Base-by-base conservation (phyloP, 2,329 filamentous ascomycete species). In the Sordariomycetes sp. region DNA sequence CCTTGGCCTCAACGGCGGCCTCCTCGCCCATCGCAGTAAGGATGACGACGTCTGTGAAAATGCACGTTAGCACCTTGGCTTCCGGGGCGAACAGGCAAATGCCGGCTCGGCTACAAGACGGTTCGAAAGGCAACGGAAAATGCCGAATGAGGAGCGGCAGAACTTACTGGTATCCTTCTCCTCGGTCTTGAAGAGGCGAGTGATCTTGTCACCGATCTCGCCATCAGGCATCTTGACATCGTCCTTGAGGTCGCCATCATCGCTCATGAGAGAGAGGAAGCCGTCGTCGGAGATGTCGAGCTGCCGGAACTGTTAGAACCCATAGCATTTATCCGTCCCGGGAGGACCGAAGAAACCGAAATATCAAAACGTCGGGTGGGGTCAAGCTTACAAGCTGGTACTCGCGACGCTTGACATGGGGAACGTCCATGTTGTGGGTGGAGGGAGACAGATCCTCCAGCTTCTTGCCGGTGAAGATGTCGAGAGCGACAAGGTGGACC, bases 381-480 rank as follows among this genome's bases (percentile, higher is more conserved):
- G 16, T 16, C 43, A 22, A 14, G 83, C 90, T 85, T 81, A 97
- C 90, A 71, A 97, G 86, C 82, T 94, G 88, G 83, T 89, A 96
- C 82, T 97, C 93, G 77, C 82, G 83, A 72, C 93, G 92, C 69
- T 74, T 75, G 78, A 97, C 93, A 79, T 94, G 88, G 78, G 95
- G 95, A 68, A 99, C 94, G 71, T 99, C 90, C 90, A 95, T 95
- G 85, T 95, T 88, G 82, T 88, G 85, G 82, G 94, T 99, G 74
- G 94, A 99, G 68, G 94, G 94, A 78, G 87, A 97, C 64, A 99
- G 86, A 81, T 99, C 95, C 83, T 99, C 94, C 67, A 96, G 85
- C 87, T 99, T 99, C 90, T 97, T 99, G 85, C 83, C 83, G 66
- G 92, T 99, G 88, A 99, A 99, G 82, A 99, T 97, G 77, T 99